Conservation (phyloP, 768 basidiomycete species). For the Tulasnella sp. region DNA sequence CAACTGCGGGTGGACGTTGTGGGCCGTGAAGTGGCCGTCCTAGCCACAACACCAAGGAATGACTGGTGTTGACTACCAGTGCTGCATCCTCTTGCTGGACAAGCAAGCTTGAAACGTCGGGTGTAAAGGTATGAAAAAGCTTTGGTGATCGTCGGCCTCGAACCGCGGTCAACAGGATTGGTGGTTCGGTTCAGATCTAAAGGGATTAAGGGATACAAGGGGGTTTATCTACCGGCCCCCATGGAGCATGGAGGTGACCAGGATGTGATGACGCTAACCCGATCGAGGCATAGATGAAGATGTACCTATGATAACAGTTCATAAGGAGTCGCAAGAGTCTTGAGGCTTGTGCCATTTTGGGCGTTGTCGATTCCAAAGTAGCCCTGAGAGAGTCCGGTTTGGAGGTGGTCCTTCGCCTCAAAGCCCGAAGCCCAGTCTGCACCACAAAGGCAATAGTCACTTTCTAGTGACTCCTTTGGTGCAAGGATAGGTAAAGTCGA, state of each 20-base stretch:
- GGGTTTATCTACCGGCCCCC: not conserved
- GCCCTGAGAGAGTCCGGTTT: not conserved
- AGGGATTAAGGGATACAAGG: not conserved
- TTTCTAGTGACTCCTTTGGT: not conserved
- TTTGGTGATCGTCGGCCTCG: not conserved
- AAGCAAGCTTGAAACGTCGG: not conserved
- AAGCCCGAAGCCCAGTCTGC: not conserved
- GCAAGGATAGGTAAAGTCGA: too few species aligned
- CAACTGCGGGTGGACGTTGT: not conserved
- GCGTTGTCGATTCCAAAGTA: not conserved
- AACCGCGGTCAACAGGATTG: not conserved
- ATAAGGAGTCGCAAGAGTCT: not conserved
- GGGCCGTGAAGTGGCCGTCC: not conserved
- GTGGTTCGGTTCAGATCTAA: constrained; percentile 1
- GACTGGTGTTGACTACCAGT: not conserved
- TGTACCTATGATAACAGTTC: not conserved
- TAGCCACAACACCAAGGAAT: not conserved
- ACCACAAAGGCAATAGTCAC: not conserved
- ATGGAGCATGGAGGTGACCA: too few species aligned
- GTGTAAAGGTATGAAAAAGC: not conserved
- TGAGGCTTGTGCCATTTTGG: not conserved
- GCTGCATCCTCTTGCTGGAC: not conserved
- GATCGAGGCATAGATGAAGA: not conserved
- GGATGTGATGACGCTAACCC: too few species aligned
- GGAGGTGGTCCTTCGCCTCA: not conserved